A percentile compares a stretch with the other conserved stretches of the same genome.
These are phyloP conservation scores for Triglochin maritima DNA, from an alignment of 106 monocot species.

Conservation along the genomic window DNA sequence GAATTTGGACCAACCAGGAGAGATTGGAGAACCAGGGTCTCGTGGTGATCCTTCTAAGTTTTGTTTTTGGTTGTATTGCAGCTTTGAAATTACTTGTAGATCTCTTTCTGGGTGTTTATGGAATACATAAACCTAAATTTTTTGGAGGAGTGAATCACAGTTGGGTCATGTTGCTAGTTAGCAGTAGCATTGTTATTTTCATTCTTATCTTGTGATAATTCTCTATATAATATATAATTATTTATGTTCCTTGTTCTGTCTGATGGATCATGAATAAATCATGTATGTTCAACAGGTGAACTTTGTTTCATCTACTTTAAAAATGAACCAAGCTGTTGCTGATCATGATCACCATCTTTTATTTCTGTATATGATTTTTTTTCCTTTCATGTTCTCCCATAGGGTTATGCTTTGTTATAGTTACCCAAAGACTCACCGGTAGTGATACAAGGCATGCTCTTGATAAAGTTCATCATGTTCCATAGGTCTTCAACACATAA, in stretches of 20 bases:
- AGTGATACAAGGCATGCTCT: too few species aligned
- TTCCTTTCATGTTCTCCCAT: too few species aligned
- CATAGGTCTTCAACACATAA: too few species aligned
- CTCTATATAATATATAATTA: neutral
- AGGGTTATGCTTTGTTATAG: too few species aligned
- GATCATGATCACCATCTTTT: too few species aligned
- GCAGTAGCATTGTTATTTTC: slow-evolving; percentile 57
- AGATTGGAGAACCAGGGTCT: slow-evolving; percentile 56
- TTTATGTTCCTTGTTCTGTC: neutral
- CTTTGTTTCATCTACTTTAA: too few species aligned
- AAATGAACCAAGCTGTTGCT: too few species aligned
- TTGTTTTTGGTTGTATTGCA: slow-evolving; percentile 60
- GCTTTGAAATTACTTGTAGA: slow-evolving; percentile 34
- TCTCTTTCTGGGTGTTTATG: slow-evolving; percentile 30
- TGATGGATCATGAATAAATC: too few species aligned
- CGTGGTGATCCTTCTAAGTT: slow-evolving; percentile 63
- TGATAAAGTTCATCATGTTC: too few species aligned
- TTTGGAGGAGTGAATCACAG: slow-evolving; percentile 42
- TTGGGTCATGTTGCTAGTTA: slow-evolving; percentile 72
- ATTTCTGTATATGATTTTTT: too few species aligned
- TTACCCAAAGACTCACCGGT: too few species aligned
- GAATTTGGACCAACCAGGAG: slow-evolving; percentile 30
- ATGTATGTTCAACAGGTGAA: too few species aligned
- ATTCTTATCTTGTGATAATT: slow-evolving; percentile 47
- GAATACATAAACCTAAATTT: slow-evolving; percentile 21